Base-by-base conservation (phyloP, 176 grass and related monocot genomes). In the Aegilops longissima region DNA sequence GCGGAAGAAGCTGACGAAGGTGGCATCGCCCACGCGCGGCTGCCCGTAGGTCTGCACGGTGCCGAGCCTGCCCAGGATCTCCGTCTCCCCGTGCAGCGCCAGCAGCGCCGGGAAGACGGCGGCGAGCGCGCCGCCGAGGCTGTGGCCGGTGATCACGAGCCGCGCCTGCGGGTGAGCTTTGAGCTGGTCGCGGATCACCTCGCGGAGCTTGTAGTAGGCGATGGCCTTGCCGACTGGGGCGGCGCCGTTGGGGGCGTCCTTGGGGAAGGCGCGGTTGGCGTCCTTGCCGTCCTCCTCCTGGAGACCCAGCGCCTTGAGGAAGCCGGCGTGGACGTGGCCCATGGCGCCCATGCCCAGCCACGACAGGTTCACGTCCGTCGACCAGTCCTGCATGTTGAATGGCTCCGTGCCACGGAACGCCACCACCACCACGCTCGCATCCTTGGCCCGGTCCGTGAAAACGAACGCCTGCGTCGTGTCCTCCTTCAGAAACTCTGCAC, bases 291-390 rank as follows among this genome's bases (percentile, higher is more conserved):
- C 82, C 7, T 90, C 90, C 10, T 82, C 82, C 30, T 95, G 92
- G 2, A 98, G 90, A 23, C 96, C 96, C 9, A 98, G 88, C 8
- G 93, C 96, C 62, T 98, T 95, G 77, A 98, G 90, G 87, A 98
- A 98, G 24, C 96, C 96, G 30, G 89, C 44, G 81, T 98, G 96
- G 78, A 98, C 63, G 86, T 89, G 84, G 44, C 96, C 96, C 44
- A 98, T 61, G n/a, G 87, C 29, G 12, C 92, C 93, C 88, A 95
- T 95, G 45, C 66, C 65, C 2, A 88, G 82, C 86, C 86, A 94
- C 0, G 96, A 98, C 6, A 95, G 89, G 83, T 98, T 91, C 23
- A 98, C 88, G 88, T 95, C 96, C 0, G 93, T 95, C 9, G 87
- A 89, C 96, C 96, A 98, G 90, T 98, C 96, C 9, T 81, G 49